Conservation (phyloP, 805 yeast species). For the Metschnikowia proteae region DNA sequence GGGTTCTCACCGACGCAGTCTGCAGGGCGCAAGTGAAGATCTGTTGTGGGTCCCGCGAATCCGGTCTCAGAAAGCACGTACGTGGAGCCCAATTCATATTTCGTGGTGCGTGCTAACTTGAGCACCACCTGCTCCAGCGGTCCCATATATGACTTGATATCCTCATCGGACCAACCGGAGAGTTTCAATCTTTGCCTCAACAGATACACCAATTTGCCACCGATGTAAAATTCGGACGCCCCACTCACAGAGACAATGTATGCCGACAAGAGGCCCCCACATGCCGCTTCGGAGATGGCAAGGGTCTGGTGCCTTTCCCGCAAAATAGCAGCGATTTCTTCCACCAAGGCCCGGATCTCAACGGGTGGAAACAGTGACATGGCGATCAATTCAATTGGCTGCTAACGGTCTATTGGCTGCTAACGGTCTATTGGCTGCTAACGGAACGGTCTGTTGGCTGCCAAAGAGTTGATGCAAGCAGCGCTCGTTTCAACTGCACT, state of each 20-base stretch:
- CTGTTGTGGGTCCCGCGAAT: constrained; percentile 72
- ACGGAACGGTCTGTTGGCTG: background rate
- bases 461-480: background rate
- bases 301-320: constrained; percentile 56
- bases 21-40: constrained; percentile 34
- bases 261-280: constrained; percentile 83
- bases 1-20: constrained; percentile 24
- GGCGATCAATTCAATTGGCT: background rate
- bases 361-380: constrained; percentile 55
- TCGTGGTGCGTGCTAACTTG: constrained; percentile 72
- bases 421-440: background rate
- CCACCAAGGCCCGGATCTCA: constrained; percentile 48
- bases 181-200: constrained; percentile 68
- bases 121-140: constrained; percentile 74
- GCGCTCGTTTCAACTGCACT: background rate
- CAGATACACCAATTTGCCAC: constrained; percentile 79
- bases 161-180: constrained; percentile 74
- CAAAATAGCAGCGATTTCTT: constrained; percentile 55
- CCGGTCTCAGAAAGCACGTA: constrained; percentile 84
- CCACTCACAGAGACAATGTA: constrained; percentile 81
- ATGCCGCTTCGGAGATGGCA: constrained; percentile 83
- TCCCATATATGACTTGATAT: constrained; percentile 71
- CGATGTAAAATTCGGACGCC: constrained; percentile 78
- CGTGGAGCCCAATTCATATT: constrained; percentile 78
- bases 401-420: too few relatives aligned